Evolutionary conservation across 2,329 filamentous ascomycete species (phyloP).

Genomic region (Tothia fuscella): DNA sequence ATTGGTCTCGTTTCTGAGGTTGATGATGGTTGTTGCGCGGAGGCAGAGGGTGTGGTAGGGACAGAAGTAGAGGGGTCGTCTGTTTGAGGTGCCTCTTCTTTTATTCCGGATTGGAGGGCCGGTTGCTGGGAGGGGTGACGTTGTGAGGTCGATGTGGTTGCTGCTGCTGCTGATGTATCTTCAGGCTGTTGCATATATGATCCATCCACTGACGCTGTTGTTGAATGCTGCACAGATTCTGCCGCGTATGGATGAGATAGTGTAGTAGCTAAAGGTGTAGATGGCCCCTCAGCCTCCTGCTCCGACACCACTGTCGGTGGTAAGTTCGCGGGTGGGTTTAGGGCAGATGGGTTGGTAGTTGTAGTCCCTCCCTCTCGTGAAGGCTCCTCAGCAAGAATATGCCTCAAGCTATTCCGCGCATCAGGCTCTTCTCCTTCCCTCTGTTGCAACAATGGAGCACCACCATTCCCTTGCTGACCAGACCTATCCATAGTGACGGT

Average conservation of each 20-base stretch:
- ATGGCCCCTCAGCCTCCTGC: too few relatives aligned
- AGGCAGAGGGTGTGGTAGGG: background rate
- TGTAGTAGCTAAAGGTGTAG: too few relatives aligned
- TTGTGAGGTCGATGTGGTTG: slow-evolving; percentile 3
- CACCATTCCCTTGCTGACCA: too few relatives aligned
- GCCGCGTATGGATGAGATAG: too few relatives aligned
- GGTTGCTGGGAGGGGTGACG: background rate
- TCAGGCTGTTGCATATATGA: background rate
- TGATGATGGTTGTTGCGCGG: background rate
- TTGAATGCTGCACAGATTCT: too few relatives aligned
- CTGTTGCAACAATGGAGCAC: too few relatives aligned
- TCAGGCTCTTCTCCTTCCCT: background rate
- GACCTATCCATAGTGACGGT: too few relatives aligned
- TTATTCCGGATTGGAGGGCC: background rate
- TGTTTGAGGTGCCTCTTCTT: background rate
- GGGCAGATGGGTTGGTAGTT: too few relatives aligned
- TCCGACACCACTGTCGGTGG: too few relatives aligned
- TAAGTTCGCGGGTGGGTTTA: too few relatives aligned
- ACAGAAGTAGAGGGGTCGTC: background rate
- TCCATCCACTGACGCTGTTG: too few relatives aligned
- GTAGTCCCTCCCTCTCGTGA: background rate
- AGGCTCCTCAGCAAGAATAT: slow-evolving; percentile 7
- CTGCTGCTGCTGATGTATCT: background rate
- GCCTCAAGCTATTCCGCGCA: slow-evolving; percentile 4
- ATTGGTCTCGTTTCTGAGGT: slow-evolving; percentile 7